Conservation (phyloP, 495 filamentous ascomycete genomes). For the Staphylotrichum tortipilum region DNA sequence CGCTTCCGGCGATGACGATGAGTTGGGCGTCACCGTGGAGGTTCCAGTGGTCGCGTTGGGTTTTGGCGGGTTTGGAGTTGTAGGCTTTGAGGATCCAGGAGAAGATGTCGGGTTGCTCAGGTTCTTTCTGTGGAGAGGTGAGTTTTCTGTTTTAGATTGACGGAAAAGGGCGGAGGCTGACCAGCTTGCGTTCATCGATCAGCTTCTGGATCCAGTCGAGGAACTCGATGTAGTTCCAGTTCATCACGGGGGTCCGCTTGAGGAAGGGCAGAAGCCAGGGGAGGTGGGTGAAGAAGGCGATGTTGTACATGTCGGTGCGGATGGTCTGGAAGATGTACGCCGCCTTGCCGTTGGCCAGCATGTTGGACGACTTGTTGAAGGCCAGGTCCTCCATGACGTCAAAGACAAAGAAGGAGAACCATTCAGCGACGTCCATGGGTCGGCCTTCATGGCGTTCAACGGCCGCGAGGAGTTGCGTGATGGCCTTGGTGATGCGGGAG, state of each 20-base stretch:
- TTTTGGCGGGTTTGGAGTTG: conserved; percentile 24
- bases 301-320: conserved; percentile 17
- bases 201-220: conserved; percentile 13
- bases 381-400: conserved; percentile 47
- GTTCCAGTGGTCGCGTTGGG: conserved; percentile 25
- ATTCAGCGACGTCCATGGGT: conserved; percentile 33
- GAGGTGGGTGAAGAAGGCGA: conserved; percentile 17
- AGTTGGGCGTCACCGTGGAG: conserved; percentile 32
- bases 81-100: conserved; percentile 30
- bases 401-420: conserved; percentile 42
- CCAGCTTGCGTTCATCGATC: conserved; percentile 24
- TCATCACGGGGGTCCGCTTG: conserved; percentile 13
- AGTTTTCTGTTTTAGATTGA: no score
- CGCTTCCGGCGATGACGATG: conserved; percentile 43
- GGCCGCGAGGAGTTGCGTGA: conserved; percentile 11
- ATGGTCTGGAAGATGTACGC: conserved; percentile 15
- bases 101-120: conserved; percentile 30
- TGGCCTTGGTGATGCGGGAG: conserved; percentile 13
- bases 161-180: not conserved
- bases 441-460: conserved; percentile 1
- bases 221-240: conserved; percentile 14
- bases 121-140: conserved; percentile 26
- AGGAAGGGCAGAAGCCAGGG: conserved; percentile 19
- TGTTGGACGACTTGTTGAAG: conserved; percentile 38
- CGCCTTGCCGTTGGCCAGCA: conserved; percentile 11